Conservation (phyloP, 1,284 basidiomycete species). For the Salmacisia buchloeana region DNA sequence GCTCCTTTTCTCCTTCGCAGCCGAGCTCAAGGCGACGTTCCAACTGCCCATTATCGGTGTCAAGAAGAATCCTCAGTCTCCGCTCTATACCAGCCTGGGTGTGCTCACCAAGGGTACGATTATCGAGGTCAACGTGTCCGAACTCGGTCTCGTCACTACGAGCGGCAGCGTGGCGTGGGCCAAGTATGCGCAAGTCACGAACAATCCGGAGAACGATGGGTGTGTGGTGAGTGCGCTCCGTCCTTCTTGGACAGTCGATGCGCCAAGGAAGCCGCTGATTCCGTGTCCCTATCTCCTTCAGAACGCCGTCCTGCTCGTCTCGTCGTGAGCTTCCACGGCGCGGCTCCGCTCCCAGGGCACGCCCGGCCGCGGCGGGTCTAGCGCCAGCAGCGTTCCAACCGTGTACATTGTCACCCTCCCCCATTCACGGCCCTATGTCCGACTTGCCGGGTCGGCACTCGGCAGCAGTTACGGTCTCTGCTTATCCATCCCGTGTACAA, state of each 20-base stretch:
- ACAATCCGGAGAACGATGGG: constrained; percentile 49
- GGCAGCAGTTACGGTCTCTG: too few relatives aligned
- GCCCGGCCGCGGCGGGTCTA: not conserved
- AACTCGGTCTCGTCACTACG: constrained; percentile 86
- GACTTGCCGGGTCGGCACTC: too few relatives aligned
- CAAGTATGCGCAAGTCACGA: constrained; percentile 85
- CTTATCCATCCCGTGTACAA: too few relatives aligned
- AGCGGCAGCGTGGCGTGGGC: constrained; percentile 79
- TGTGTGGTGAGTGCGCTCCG: constrained; percentile 25
- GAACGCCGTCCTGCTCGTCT: constrained; percentile 42
- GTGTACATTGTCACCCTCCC: too few relatives aligned
- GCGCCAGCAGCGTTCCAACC: too few relatives aligned
- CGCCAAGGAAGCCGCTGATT: too few relatives aligned
- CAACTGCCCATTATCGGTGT: constrained; percentile 96
- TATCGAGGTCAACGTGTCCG: constrained; percentile 81
- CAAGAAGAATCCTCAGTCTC: constrained; percentile 99
- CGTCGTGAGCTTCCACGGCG: constrained; percentile 28
- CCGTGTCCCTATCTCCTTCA: not conserved
- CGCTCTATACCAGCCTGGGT: constrained; percentile 81
- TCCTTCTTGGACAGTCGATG: not conserved
- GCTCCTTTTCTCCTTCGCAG: constrained; percentile 54
- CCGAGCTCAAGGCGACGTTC: constrained; percentile 96
- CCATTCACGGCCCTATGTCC: too few relatives aligned
- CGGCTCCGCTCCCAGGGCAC: too few relatives aligned
- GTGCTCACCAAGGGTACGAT: constrained; percentile 98